Evolutionary conservation across 768 basidiomycete species (phyloP), one percentile per base, ranked within the genome.

Genomic region (Pulveroboletus sp.): DNA sequence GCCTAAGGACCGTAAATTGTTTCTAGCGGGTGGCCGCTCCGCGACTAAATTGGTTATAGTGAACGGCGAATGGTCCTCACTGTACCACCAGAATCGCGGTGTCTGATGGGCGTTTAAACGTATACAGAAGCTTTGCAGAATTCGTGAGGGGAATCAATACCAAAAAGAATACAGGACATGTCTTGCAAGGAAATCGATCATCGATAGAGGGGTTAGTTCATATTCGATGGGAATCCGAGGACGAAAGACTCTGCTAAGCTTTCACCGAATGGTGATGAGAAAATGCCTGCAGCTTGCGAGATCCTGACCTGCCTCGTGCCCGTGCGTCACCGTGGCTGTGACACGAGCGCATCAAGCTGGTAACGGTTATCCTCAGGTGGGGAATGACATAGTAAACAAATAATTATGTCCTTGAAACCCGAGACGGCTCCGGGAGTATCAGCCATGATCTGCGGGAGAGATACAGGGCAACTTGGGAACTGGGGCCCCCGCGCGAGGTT

Each of bases 21-120:
- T n/a, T n/a, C n/a, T n/a, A n/a, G n/a, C n/a, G n/a, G 13, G 19
- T 19, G 13, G 13, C 27, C 9, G 24, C 13, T 29, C 19, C 11
- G 16, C 13, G 40, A 36, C 40, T 23, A 41, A 49, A 30, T 39
- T 32, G 29, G 51, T 31, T 47, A 57, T 47, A 34, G 37, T 34
- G 41, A 45, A 38, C 26, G 54, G 38, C 29, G 29, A 20, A 20
- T n/a, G 6, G n/a, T 17, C 29, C 10, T 23, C 38, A 30, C 23
- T 5, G 8, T n/a, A 14, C 36, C 9, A 20, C 14, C 27, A 27
- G 7, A 27, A 27, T 27, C 6, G 19, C 19, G 19, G 12, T n/a
- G 17, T 29, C 40, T 35, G 41, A 44, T 40, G 6, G 37, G 9
- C 44, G 44, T 43, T 23, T 30, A 13, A 19, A 22, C 42, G 30